Evolutionary conservation across 2,329 filamentous ascomycete species (phyloP).

Genomic region (Cucurbitaria berberidis): DNA sequence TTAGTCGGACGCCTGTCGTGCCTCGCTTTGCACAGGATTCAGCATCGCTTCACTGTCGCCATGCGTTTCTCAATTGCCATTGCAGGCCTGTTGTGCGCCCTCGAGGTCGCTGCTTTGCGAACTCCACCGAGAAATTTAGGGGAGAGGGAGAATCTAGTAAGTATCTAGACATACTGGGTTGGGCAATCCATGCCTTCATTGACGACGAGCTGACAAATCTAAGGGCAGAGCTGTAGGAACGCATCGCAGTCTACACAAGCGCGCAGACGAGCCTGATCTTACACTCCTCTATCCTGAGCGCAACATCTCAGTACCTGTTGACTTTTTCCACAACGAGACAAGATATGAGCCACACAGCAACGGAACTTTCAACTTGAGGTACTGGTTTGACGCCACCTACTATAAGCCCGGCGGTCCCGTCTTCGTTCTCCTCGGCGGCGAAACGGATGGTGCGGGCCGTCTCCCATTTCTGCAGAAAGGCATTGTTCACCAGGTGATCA

Average conservation of each 20-base stretch:
- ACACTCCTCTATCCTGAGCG: slow-evolving; percentile 54
- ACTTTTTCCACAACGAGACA: slow-evolving; percentile 84
- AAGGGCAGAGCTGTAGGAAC: slow-evolving; percentile 25
- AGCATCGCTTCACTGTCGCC: neutral
- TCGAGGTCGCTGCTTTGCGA: slow-evolving; percentile 33
- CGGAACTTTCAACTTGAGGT: slow-evolving; percentile 72
- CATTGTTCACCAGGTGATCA: slow-evolving; percentile 72
- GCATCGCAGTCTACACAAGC: slow-evolving; percentile 32
- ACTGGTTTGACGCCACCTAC: slow-evolving; percentile 81
- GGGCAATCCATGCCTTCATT: neutral
- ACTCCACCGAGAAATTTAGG: slow-evolving; percentile 20
- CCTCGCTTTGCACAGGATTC: slow-evolving; percentile 4
- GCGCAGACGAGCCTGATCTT: slow-evolving; percentile 38
- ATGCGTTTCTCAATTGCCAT: slow-evolving; percentile 38
- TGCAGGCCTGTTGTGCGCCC: slow-evolving; percentile 29
- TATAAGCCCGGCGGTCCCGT: slow-evolving; percentile 82
- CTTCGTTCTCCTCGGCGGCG: slow-evolving; percentile 76
- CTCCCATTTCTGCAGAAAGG: slow-evolving; percentile 78
- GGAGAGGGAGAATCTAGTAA: slow-evolving; percentile 33
- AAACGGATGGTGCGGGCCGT: slow-evolving; percentile 68
- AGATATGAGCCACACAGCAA: slow-evolving; percentile 78
- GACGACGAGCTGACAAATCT: slow-evolving; percentile 1
- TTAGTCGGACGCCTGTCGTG: slow-evolving; percentile 1
- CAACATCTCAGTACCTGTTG: slow-evolving; percentile 66
- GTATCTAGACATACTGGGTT: neutral